Evolutionary conservation across 1,284 basidiomycete genomes (phyloP).

Genomic region (Phellopilus nigrolimitatus): DNA sequence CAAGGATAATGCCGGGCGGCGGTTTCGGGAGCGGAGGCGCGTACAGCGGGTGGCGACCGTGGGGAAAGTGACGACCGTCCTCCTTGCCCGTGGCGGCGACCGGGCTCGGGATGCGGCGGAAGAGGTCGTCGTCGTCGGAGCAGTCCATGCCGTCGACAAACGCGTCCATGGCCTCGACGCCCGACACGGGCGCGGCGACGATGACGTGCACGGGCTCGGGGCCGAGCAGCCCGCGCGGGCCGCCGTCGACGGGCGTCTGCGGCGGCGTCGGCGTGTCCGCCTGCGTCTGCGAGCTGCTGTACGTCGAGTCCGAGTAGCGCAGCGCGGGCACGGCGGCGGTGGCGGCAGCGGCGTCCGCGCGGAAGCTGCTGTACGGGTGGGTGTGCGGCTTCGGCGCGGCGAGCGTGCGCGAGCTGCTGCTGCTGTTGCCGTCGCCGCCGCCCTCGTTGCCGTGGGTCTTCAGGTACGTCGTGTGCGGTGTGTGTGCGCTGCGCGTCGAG

Average conservation of each 20-base stretch:
- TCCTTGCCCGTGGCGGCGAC: no score
- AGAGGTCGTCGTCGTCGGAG: constrained; percentile 44
- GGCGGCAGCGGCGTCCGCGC: no score
- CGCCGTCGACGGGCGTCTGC: constrained; percentile 35
- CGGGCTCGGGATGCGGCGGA: constrained; percentile 26
- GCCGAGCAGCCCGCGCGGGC: neutral
- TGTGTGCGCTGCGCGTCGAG: neutral
- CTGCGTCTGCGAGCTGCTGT: constrained; percentile 15
- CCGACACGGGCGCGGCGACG: constrained; percentile 68
- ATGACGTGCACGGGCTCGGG: constrained; percentile 56
- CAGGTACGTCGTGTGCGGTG: neutral
- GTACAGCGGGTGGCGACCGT: constrained; percentile 63
- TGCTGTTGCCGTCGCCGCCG: no score
- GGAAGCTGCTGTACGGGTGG: constrained; percentile 12
- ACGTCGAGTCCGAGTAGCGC: constrained; percentile 19
- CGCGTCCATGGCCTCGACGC: constrained; percentile 81
- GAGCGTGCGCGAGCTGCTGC: constrained; percentile 5
- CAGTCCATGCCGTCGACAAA: constrained; percentile 82
- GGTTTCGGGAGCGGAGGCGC: constrained; percentile 76
- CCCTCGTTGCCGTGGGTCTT: no score
- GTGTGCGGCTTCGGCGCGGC: constrained; percentile 3
- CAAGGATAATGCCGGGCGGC: constrained; percentile 72
- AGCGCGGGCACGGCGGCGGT: no score
- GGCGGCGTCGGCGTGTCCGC: constrained; percentile 17
- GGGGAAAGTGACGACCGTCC: constrained; percentile 40